Conservation (phyloP, 495 filamentous ascomycete species). For the Hypoxylon trugodes region DNA sequence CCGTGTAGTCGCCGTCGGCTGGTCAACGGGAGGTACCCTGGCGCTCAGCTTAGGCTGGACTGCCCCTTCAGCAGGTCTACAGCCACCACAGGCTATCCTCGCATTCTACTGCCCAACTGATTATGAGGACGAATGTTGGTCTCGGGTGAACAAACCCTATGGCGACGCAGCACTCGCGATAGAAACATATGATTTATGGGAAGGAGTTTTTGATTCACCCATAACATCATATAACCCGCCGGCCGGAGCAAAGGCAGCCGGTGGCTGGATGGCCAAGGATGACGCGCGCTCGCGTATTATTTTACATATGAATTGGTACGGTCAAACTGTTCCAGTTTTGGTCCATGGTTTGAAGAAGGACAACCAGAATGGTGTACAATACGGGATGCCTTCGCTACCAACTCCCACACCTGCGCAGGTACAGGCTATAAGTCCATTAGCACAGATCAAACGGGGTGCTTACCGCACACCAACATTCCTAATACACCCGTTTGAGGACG, state of each 20-base stretch:
- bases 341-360: conserved; percentile 34
- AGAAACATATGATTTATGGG: conserved; percentile 30
- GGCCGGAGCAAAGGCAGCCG: conserved; percentile 2
- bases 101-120: conserved; percentile 63
- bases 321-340: conserved; percentile 51
- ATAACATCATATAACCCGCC: conserved; percentile 21
- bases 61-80: conserved; percentile 33
- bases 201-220: conserved; percentile 8
- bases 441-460: conserved; percentile 46
- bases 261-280: conserved; percentile 17
- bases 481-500: conserved; percentile 55
- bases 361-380: neutral
- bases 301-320: conserved; percentile 59
- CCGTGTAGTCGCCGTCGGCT: conserved; percentile 60
- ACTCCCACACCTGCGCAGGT: conserved; percentile 37
- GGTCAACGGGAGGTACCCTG: conserved; percentile 65
- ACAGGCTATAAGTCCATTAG: conserved; percentile 45
- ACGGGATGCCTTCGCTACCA: neutral
- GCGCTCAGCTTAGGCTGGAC: conserved; percentile 61
- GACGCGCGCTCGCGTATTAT: conserved; percentile 48
- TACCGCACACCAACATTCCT: conserved; percentile 59
- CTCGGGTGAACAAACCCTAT: conserved; percentile 18
- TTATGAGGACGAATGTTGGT: conserved; percentile 46
- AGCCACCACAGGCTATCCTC: conserved; percentile 59
- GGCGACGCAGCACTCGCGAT: conserved; percentile 12